Conservation (phyloP, 805 yeast species). For the Diddensiella santjacobensis region DNA sequence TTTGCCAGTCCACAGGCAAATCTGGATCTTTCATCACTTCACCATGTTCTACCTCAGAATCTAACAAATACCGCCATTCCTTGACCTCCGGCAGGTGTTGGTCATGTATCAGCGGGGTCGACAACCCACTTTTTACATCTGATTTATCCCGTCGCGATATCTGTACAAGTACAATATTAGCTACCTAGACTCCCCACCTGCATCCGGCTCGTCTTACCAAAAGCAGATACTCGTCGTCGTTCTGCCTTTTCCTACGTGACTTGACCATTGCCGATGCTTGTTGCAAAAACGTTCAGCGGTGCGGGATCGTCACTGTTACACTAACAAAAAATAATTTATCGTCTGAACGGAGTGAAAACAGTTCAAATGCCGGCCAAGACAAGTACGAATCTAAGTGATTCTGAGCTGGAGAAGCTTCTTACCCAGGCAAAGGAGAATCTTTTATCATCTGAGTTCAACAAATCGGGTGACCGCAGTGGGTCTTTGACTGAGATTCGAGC, state of each 20-base stretch:
- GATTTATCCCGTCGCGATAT: too few species aligned
- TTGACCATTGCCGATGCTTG: neutral
- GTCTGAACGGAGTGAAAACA: neutral
- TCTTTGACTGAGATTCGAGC: conserved; percentile 10
- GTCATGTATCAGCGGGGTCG: too few species aligned
- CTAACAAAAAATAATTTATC: neutral
- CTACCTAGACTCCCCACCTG: too few species aligned
- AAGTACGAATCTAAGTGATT: conserved; percentile 5
- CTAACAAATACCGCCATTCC: conserved; percentile 13
- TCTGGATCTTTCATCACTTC: conserved; percentile 1
- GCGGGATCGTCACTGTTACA: neutral
- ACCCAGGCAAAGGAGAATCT: conserved; percentile 18
- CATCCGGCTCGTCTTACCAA: too few species aligned
- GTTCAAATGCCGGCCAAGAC: neutral
- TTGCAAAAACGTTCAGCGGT: neutral
- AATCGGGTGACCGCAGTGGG: neutral
- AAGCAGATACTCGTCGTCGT: conserved; percentile 2
- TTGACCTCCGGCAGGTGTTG: conserved; percentile 8
- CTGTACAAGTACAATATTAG: too few species aligned
- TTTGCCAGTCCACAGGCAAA: conserved; percentile 6
- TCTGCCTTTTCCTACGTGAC: neutral
- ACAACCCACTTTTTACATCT: too few species aligned
- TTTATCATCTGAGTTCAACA: neutral
- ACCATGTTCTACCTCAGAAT: neutral
- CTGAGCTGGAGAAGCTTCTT: conserved; percentile 15